Percentiles rank a stretch among this genome's conserved stretches.
These are phyloP conservation scores for Corylus heterophylla DNA, from an alignment of 306 rosid genomes.

Conservation along the genomic window DNA sequence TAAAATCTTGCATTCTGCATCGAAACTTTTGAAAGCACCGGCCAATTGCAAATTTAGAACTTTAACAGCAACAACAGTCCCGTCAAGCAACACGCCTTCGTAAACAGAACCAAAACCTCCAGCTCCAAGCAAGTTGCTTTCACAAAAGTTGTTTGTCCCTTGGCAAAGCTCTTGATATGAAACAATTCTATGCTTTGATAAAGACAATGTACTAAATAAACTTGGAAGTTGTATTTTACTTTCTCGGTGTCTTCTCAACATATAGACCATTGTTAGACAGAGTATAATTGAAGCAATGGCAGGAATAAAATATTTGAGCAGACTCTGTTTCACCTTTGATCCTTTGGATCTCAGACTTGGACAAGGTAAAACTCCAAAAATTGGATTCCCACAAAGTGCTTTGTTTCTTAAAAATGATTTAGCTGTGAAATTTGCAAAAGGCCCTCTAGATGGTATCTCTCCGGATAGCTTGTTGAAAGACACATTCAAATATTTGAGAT, in stretches of 20 bases:
- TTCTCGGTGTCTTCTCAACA: background rate
- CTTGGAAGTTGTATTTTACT: background rate
- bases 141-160: background rate
- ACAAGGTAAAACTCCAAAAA: background rate
- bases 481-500: no score
- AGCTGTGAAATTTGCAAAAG: slow-evolving; percentile 2
- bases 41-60: background rate
- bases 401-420: background rate
- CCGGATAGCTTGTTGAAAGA: no score
- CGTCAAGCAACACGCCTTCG: background rate
- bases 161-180: background rate
- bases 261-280: background rate
- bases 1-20: background rate
- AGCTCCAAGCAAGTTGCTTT: background rate
- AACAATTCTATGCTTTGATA: background rate
- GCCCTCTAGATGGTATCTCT: background rate
- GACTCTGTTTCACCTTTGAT: background rate
- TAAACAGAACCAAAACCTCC: background rate
- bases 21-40: background rate
- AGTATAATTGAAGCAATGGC: background rate
- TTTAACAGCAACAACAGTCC: background rate
- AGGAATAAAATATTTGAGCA: background rate
- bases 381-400: slow-evolving; percentile 3
- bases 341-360: background rate
- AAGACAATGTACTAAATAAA: background rate